These are phyloP conservation scores for Colletotrichum sp. DNA, from an alignment of 2,329 filamentous ascomycete species.

Conservation along the genomic window DNA sequence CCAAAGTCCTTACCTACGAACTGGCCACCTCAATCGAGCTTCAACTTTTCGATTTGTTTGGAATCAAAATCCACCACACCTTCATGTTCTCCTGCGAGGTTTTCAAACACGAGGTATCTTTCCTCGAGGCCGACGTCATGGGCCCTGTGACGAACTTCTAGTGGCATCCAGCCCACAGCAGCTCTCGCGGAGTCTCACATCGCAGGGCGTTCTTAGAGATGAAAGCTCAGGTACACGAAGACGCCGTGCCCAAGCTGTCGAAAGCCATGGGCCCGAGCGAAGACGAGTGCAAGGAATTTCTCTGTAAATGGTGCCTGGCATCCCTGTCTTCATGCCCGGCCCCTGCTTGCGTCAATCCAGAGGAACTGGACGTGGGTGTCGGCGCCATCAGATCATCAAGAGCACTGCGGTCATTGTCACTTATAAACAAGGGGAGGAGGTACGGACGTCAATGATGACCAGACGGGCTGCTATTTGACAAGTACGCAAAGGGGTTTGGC, in stretches of 20 bases:
- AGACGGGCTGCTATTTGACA: not conserved
- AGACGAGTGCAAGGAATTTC: not conserved
- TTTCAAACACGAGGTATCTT: accelerated
- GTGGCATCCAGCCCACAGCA: not conserved
- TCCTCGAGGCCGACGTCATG: not conserved
- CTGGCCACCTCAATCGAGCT: not conserved
- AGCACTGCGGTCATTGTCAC: not conserved
- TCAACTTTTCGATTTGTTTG: not conserved
- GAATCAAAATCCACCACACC: not conserved
- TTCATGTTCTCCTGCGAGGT: not conserved
- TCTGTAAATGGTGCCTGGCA: not conserved
- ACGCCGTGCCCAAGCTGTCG: not conserved
- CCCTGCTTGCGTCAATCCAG: not conserved
- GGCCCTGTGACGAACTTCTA: not conserved
- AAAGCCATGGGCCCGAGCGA: not conserved
- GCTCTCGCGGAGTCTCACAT: not conserved
- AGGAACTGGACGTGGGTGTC: not conserved
- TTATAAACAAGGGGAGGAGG: not conserved
- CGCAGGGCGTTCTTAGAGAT: not conserved
- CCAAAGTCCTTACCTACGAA: accelerated
- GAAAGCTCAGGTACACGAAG: not conserved
- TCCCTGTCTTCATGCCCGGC: no score
- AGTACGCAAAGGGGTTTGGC: not conserved
- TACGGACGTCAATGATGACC: not conserved
- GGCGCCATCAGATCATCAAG: not conserved